Conservation (phyloP, 164 flowering plant species). For the Saururus chinensis region DNA sequence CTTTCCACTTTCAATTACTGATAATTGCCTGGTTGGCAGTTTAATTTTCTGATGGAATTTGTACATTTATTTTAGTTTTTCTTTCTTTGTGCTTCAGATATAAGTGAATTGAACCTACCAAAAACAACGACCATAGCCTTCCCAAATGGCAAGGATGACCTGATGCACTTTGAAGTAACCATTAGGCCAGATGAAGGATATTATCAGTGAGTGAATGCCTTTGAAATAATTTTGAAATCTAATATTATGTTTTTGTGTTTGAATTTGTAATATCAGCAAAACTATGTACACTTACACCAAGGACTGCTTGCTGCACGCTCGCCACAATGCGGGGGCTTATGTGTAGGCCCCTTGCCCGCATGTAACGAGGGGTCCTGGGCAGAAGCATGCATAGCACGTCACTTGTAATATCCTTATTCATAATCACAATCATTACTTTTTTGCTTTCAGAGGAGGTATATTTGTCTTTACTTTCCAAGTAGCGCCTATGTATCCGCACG, state of each 20-base stretch:
- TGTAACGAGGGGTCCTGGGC: no score
- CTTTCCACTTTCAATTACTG: not conserved
- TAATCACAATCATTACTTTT: no score
- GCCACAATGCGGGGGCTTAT: no score
- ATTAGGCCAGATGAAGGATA: constrained; percentile 70
- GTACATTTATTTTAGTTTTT: not conserved
- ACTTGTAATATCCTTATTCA: no score
- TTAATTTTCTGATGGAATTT: not conserved
- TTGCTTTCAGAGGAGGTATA: constrained; percentile 39
- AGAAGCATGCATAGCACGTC: no score
- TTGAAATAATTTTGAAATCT: not conserved
- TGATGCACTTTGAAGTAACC: constrained; percentile 63
- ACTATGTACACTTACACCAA: not conserved
- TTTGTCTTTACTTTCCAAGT: constrained; percentile 55
- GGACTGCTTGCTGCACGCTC: no score
- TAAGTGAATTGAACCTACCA: constrained; percentile 60
- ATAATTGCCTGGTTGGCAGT: not conserved
- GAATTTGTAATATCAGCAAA: not conserved
- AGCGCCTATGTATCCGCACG: constrained; percentile 56
- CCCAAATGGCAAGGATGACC: constrained; percentile 64
- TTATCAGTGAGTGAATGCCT: constrained; percentile 37
- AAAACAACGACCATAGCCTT: constrained; percentile 45
- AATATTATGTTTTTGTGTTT: not conserved
- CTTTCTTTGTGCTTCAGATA: constrained; percentile 25
- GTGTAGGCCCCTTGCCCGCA: no score